Percentiles rank a stretch among this genome's conserved stretches.
These are phyloP conservation scores for Microdochium trichocladiopsis DNA, from an alignment of 2,329 filamentous ascomycete genomes.

Conservation along the genomic window DNA sequence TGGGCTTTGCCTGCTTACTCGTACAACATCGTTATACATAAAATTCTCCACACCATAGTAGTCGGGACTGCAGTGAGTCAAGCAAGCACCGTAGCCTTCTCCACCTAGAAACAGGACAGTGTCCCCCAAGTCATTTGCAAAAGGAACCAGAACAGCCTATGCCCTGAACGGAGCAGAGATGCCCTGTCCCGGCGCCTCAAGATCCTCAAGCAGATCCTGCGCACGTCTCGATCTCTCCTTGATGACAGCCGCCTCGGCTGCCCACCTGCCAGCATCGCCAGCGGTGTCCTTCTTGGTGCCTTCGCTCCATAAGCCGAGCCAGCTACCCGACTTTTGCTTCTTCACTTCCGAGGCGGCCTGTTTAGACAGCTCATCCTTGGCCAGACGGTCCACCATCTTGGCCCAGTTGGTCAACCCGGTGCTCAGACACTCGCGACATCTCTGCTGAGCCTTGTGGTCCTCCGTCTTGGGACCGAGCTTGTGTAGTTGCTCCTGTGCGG, in stretches of 20 bases:
- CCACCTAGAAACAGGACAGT: too few relatives aligned
- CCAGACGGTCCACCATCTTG: conserved; percentile 66
- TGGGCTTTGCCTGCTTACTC: too few relatives aligned
- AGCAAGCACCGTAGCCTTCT: too few relatives aligned
- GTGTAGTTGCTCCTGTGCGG: conserved; percentile 64
- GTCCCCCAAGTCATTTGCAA: too few relatives aligned
- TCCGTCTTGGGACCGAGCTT: conserved; percentile 22
- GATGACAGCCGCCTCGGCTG: conserved; percentile 47
- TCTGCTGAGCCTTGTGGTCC: conserved; percentile 38
- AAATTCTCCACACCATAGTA: too few relatives aligned
- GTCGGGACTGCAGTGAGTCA: too few relatives aligned
- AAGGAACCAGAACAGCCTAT: too few relatives aligned
- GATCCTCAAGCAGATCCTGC: conserved; percentile 43
- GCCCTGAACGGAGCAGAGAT: conserved; percentile 31
- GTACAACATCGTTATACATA: too few relatives aligned
- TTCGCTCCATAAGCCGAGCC: conserved; percentile 33
- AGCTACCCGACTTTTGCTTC: conserved; percentile 13
- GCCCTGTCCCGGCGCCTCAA: conserved; percentile 26
- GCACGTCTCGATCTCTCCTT: conserved; percentile 43
- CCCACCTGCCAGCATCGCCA: conserved; percentile 40
- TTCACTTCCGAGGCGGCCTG: conserved; percentile 19
- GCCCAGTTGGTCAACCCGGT: conserved; percentile 78
- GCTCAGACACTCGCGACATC: conserved; percentile 70
- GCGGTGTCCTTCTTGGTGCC: conserved; percentile 15
- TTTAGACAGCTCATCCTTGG: conserved; percentile 37